Evolutionary conservation across 805 yeast species (phyloP).

Genomic region (Metschnikowia lochheadii): DNA sequence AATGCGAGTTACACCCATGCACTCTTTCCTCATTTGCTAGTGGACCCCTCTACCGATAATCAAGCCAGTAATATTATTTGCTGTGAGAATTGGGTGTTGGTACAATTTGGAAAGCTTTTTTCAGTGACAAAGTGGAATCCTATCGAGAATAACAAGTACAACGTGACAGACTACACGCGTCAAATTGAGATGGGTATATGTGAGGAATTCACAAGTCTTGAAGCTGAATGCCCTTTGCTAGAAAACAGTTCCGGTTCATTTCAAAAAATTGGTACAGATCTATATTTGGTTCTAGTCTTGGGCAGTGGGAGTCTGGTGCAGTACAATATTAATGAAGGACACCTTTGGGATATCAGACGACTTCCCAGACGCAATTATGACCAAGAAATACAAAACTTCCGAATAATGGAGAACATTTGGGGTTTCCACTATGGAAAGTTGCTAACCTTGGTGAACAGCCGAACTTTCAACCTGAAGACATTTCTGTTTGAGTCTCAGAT

Average conservation of each 20-base stretch:
- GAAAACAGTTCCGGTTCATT: neutral
- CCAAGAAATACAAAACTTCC: neutral
- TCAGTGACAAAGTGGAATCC: neutral
- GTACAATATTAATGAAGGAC: neutral
- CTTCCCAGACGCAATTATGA: neutral
- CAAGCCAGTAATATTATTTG: neutral
- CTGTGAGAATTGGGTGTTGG: neutral
- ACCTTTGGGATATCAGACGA: neutral
- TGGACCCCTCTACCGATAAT: neutral
- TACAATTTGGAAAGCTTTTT: neutral
- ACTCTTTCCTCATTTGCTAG: neutral
- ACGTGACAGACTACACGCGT: neutral
- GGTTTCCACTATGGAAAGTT: neutral
- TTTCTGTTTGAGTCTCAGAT: slow-evolving; percentile 5
- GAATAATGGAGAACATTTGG: neutral
- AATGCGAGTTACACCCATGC: neutral
- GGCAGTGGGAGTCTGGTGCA: neutral
- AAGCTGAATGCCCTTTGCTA: neutral
- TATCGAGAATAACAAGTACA: neutral
- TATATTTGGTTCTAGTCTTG: neutral
- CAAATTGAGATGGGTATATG: neutral
- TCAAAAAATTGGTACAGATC: neutral
- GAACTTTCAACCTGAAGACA: neutral
- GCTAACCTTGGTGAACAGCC: neutral
- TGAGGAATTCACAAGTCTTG: neutral